Percentiles rank a stretch among this genome's conserved stretches.
phyloP scores from a whole-genome alignment of 108 stramenopile species.

The Skeletonema marinoi region DNA sequence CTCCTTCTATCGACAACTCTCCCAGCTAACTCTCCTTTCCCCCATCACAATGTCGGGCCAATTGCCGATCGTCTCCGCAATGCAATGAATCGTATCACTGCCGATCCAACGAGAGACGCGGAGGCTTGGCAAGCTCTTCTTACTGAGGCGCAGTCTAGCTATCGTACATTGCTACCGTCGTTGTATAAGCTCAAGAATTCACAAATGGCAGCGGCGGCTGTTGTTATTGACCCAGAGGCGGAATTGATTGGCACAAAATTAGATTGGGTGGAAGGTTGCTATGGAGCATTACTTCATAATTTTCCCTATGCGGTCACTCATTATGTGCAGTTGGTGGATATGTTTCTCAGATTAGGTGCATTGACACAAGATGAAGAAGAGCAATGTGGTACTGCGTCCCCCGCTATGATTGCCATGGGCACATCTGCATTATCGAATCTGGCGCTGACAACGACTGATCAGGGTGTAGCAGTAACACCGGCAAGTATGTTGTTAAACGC shows the following conservation, averaged over 20 bases:
- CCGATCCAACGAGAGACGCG: slow-evolving; percentile 65
- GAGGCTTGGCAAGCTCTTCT: slow-evolving; percentile 88
- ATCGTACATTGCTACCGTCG: slow-evolving; percentile 41
- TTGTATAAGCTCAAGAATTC: slow-evolving; percentile 22
- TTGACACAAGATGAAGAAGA: slow-evolving; percentile 56
- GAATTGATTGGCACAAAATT: slow-evolving; percentile 55
- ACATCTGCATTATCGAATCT: slow-evolving; percentile 7
- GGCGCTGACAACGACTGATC: slow-evolving; percentile 20
- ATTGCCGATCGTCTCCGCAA: slow-evolving; percentile 79
- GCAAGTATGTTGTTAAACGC: slow-evolving; percentile 8
- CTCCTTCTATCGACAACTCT: slow-evolving; percentile 30
- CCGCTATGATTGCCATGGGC: slow-evolving; percentile 19
- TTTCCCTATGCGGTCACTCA: slow-evolving; percentile 72
- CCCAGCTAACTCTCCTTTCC: slow-evolving; percentile 64
- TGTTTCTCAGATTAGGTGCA: slow-evolving; percentile 66
- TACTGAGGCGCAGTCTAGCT: slow-evolving; percentile 72
- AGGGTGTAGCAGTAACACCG: slow-evolving; percentile 23
- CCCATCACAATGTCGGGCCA: slow-evolving; percentile 76
- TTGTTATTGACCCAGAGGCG: slow-evolving; percentile 54
- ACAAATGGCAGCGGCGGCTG: background rate
- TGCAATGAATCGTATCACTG: slow-evolving; percentile 72
- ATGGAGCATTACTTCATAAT: slow-evolving; percentile 68
- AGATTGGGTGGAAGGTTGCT: slow-evolving; percentile 85
- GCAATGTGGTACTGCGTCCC: slow-evolving; percentile 34
- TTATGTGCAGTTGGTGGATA: slow-evolving; percentile 56